Base-by-base conservation (phyloP, 768 basidiomycete species). In the Boletus subcaerulescens region DNA sequence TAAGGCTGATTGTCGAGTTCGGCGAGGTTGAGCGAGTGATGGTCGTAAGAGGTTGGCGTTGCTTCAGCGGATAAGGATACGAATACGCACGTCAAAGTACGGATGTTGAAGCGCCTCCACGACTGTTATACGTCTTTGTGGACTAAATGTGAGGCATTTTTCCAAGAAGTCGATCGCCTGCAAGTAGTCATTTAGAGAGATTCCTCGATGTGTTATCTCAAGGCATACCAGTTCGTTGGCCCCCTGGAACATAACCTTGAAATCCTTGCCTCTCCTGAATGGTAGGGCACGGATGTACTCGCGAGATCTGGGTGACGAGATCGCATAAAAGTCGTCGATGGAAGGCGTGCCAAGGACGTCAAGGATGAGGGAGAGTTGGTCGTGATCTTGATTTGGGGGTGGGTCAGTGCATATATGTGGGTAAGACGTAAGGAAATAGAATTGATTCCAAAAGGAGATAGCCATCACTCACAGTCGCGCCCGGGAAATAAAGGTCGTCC, bases 401-500 rank as follows among this genome's bases (percentile, higher is more conserved):
- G 32, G 18, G 14, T 40, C 26, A 52, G 46, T 40, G 42, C 33
- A 42, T 41, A 38, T 18, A 36, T 43, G 42, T 39, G 8, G 15
- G 26, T n/a, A 7, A 18, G 44, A 20, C 3, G 22, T 9, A 10
- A 3, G 3, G 31, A 2, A 29, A 29, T 29, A 29, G 29, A 29
- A 14, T 35, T 13, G 6, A 35, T 35, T 35, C 6, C 11, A 35
- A 35, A 35, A 35, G 12, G 14, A 35, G 33, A 35, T 14, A 35
- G 33, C 33, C 32, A 39, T 45, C 22, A 55, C 65, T 61, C 54
- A 92, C 91, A 93, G 71, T 95, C 93, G 59, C 91, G 79, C n/a
- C 95, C 95, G 6, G 95, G 95, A 72, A 98, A 98, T 53, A 98
- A 73, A 1, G 95, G 91, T 65, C 89, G 86, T n/a, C 95, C 92